Evolutionary conservation across 257 asterid species (phyloP), one percentile per base, ranked within the genome.

Genomic region (Scutellaria galericulata): DNA sequence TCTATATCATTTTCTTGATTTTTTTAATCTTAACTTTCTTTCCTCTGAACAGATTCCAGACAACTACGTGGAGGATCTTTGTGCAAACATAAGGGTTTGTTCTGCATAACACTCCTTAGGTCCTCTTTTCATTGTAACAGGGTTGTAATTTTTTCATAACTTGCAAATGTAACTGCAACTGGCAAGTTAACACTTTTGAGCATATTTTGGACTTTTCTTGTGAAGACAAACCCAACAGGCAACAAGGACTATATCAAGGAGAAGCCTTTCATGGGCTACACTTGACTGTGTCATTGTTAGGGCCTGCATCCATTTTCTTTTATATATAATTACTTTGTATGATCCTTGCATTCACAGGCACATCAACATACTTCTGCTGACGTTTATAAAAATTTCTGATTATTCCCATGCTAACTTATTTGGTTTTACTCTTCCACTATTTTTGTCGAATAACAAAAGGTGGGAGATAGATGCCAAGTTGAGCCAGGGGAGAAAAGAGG

Each of bases 401-500:
- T 2, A 39, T 47, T 59, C 24, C 64, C 27, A 44, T 22, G 13
- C 73, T 75, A 75, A 80, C 68, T 61, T 70, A 41, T 67, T 70
- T 77, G 20, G 14, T 12, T 63, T n/a, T 52, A 41, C 61, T 69
- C 68, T 54, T 53, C 63, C 53, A 42, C 73, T 66, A 5, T 56
- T 20, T 72, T 31, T 55, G 63, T 71, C 53, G 27, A 35, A 10
- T 5, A 27, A 20, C 50, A 58, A 69, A 80, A 91, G 97, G 88
- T 87, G 46, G 99, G 97, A 72, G 96, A 92, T 73, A 83, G 99
- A 87, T 95, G 97, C 78, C 86, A 88, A 86, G 96, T 88, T 78
- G 97, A 92, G 60, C 90, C 93, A 40, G 97, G 99, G 70, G 97
- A 86, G 85, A 90, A 86, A 81, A 85, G 96, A 83, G 99, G 98